phyloP scores from a whole-genome alignment of 805 yeast genomes.

The Vanderwaltozyma yarrowii region DNA sequence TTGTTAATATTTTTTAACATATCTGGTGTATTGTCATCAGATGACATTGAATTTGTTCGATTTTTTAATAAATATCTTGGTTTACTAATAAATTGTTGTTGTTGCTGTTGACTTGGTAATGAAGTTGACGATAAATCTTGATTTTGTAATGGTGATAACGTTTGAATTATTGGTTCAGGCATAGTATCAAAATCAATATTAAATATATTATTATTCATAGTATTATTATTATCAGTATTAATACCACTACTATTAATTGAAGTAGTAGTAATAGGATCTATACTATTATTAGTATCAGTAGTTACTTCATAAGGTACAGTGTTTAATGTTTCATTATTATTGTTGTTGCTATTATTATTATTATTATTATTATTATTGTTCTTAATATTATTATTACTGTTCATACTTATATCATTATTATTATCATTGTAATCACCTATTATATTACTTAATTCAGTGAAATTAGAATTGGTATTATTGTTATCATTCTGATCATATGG shows the following conservation, averaged over 20 bases:
- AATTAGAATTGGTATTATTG: neutral
- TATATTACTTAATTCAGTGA: neutral
- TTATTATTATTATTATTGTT: neutral
- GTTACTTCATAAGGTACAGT: neutral
- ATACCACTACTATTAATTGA: too few species aligned
- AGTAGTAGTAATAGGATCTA: too few species aligned
- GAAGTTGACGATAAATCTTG: neutral
- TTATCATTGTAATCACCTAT: neutral
- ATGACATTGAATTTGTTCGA: slow-evolving; percentile 10
- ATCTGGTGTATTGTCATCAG: neutral
- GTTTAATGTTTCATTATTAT: neutral
- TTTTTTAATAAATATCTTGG: slow-evolving; percentile 18
- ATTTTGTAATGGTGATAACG: neutral
- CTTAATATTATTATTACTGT: neutral
- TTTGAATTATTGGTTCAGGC: neutral
- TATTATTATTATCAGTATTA: neutral
- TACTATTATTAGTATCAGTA: too few species aligned
- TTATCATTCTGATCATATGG: neutral
- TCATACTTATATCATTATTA: neutral
- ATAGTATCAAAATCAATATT: slow-evolving; percentile 1
- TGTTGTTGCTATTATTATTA: neutral
- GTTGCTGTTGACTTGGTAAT: neutral
- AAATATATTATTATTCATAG: neutral
- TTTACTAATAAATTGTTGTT: neutral
- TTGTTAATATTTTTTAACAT: neutral